Percentiles rank a stretch among this genome's conserved stretches.
Evolutionary conservation across 768 basidiomycete genomes (phyloP).

Genomic region (Boletus reticulatus): DNA sequence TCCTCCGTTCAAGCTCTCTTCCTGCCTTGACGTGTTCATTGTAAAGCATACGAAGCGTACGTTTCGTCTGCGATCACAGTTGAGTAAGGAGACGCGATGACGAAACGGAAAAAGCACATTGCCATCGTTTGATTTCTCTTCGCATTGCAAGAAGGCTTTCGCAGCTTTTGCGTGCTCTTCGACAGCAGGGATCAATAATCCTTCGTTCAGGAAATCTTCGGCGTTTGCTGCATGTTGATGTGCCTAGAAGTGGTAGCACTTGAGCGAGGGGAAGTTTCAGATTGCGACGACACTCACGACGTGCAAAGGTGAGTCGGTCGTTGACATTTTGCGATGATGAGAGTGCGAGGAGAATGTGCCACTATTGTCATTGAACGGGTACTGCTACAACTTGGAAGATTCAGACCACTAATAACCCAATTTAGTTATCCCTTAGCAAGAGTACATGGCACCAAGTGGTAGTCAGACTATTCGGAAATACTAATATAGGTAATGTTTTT

Average conservation of each 20-base stretch:
- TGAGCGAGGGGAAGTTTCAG: neutral
- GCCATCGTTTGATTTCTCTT: constrained; percentile 70
- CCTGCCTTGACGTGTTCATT: constrained; percentile 70
- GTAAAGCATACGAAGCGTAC: constrained; percentile 72
- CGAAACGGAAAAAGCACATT: constrained; percentile 46
- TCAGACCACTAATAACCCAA: too few relatives aligned
- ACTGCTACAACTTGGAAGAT: too few relatives aligned
- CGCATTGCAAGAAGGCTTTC: constrained; percentile 68
- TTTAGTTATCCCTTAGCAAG: too few relatives aligned
- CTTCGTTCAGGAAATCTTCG: constrained; percentile 65
- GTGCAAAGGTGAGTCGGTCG: constrained; percentile 50
- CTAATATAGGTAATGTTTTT: too few relatives aligned
- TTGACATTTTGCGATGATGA: constrained; percentile 23
- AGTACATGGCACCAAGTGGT: too few relatives aligned
- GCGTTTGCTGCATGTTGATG: constrained; percentile 82
- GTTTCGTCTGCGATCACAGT: constrained; percentile 55
- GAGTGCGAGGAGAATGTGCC: too few relatives aligned
- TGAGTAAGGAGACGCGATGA: neutral
- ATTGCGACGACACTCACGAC: constrained; percentile 34
- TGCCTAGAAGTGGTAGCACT: constrained; percentile 46
- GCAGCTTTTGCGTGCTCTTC: constrained; percentile 78
- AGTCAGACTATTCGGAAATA: too few relatives aligned
- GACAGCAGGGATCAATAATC: constrained; percentile 67
- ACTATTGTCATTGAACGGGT: neutral
- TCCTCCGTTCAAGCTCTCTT: constrained; percentile 69